Evolutionary conservation across 495 filamentous ascomycete genomes (phyloP).

Genomic region (Aspergillus kassunensis): DNA sequence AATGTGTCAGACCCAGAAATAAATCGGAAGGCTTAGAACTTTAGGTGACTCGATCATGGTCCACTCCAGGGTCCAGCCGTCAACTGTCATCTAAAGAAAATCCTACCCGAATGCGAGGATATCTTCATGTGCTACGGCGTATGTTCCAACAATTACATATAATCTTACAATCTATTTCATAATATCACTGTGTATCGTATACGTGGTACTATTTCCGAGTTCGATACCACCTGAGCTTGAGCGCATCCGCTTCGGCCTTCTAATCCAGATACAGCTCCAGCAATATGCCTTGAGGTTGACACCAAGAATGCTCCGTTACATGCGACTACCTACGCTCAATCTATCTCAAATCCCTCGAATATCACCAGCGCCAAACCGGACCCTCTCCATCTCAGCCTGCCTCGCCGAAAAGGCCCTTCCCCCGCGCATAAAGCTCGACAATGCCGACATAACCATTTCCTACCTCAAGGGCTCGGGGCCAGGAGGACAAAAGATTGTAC

Average conservation of each 20-base stretch:
- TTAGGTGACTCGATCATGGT: background rate
- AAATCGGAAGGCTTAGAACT: no score
- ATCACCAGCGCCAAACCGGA: background rate
- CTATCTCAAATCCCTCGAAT: background rate
- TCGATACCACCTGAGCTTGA: no score
- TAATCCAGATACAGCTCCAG: no score
- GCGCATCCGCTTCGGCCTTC: no score
- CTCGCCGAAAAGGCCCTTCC: conserved; percentile 58
- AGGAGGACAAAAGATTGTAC: conserved; percentile 87
- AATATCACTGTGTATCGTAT: no score
- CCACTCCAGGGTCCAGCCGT: background rate
- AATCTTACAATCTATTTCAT: no score
- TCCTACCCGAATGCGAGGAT: no score
- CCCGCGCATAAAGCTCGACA: conserved; percentile 67
- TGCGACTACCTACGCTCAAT: background rate
- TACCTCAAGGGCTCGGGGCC: conserved; percentile 93
- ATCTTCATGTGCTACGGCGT: no score
- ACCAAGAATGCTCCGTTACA: conserved; percentile 4
- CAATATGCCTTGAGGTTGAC: background rate
- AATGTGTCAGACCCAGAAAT: no score
- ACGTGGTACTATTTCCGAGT: no score
- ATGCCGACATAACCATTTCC: conserved; percentile 72
- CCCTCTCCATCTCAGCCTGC: conserved; percentile 26
- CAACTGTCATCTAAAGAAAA: background rate
- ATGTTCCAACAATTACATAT: no score